A percentile compares a stretch with the other conserved stretches of the same genome.
These are phyloP conservation scores for Blastocystis sp. DNA, from an alignment of 352 stramenopile genomes.

Conservation along the genomic window DNA sequence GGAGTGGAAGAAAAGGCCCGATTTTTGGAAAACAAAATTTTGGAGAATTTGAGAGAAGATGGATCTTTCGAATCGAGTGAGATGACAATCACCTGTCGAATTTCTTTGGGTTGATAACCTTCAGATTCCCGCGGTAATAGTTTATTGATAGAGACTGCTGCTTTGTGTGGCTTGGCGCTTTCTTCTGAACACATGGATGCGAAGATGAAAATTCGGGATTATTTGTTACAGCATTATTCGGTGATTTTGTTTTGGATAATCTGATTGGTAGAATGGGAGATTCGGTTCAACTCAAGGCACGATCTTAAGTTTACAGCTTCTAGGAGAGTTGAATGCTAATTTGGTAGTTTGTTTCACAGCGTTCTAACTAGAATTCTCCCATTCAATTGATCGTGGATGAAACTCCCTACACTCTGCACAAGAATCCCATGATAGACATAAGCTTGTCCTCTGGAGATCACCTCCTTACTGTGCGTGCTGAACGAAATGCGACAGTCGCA, in stretches of 20 bases:
- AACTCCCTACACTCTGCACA: neutral
- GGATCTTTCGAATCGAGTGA: neutral
- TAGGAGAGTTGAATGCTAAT: neutral
- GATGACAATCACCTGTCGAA: neutral
- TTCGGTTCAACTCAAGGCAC: conserved; percentile 29
- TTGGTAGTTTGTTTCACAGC: neutral
- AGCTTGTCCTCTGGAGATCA: neutral
- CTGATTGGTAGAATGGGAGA: neutral
- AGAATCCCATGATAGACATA: neutral
- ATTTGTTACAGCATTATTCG: neutral
- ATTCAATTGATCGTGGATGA: too few relatives aligned
- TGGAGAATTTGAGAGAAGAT: neutral
- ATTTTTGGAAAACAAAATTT: neutral
- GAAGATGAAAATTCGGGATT: neutral
- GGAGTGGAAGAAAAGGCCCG: neutral
- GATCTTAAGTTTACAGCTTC: neutral
- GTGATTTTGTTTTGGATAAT: neutral
- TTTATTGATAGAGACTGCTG: neutral
- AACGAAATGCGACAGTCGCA: neutral
- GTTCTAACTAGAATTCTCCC: neutral
- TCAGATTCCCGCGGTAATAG: neutral
- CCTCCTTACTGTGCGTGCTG: neutral
- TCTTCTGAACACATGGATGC: neutral
- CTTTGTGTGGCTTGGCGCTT: neutral
- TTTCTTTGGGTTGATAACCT: neutral